Evolutionary conservation across 2,329 filamentous ascomycete species (phyloP).

Genomic region (Paramyrothecium roridum): DNA sequence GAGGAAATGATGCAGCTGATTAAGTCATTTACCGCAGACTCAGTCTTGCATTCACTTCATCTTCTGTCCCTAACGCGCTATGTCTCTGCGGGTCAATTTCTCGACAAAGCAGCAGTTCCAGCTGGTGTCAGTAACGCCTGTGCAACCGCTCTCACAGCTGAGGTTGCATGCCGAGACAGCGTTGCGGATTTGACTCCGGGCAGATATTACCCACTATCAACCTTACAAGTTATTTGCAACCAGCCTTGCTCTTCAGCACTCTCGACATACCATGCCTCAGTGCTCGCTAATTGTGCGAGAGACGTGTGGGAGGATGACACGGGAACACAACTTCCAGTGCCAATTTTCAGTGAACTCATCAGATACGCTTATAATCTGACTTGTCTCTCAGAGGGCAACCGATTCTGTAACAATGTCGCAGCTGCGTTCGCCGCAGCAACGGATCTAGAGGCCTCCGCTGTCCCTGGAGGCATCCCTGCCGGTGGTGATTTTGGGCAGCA

Average conservation of each 20-base stretch:
- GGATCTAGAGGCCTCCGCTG: neutral
- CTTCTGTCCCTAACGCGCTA: too few relatives aligned
- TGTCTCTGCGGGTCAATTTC: neutral
- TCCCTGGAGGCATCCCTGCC: neutral
- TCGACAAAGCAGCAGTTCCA: neutral
- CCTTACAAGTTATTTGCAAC: neutral
- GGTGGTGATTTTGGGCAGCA: too few relatives aligned
- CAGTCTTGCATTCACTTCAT: too few relatives aligned
- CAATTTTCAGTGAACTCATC: neutral
- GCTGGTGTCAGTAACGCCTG: neutral
- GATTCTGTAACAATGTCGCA: neutral
- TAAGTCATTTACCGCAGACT: too few relatives aligned
- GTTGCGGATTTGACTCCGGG: neutral
- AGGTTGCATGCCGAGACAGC: neutral
- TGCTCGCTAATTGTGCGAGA: neutral
- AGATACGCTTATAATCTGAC: neutral
- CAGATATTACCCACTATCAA: neutral
- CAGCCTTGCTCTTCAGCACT: neutral
- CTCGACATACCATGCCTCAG: neutral
- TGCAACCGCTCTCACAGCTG: neutral
- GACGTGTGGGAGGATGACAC: neutral
- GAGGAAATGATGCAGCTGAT: too few relatives aligned
- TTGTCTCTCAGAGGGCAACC: neutral
- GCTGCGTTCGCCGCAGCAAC: neutral
- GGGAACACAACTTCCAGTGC: neutral